These are phyloP conservation scores for Stagonosporopsis tanaceti DNA, from an alignment of 2,329 filamentous ascomycete genomes.

Conservation along the genomic window DNA sequence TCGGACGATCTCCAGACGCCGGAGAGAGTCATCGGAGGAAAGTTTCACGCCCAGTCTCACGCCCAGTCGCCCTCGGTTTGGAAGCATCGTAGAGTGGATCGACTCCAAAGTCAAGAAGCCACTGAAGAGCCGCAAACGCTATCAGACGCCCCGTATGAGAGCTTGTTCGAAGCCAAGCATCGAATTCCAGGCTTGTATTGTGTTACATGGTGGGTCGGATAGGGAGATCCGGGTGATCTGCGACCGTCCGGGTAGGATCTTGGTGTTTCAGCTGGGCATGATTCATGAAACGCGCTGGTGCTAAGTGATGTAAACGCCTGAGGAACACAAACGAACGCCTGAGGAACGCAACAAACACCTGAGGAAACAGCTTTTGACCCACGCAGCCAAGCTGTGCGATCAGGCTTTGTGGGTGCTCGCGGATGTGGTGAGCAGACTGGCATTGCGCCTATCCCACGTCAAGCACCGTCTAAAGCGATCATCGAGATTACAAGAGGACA, in stretches of 20 bases:
- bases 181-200: slow-evolving; percentile 9
- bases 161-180: slow-evolving; percentile 18
- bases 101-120: neutral
- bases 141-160: neutral
- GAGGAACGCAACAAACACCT: slow-evolving; percentile 9
- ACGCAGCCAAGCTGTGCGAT: neutral
- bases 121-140: neutral
- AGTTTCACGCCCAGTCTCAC: slow-evolving; percentile 20
- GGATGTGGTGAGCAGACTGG: too few species aligned
- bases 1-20: slow-evolving; percentile 7
- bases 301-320: slow-evolving; percentile 14
- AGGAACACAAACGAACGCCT: slow-evolving; percentile 13
- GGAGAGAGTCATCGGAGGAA: neutral
- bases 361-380: slow-evolving; percentile 13
- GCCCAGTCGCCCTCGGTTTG: slow-evolving; percentile 17
- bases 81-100: slow-evolving; percentile 7
- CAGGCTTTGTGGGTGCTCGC: neutral
- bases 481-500: neutral
- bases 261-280: slow-evolving; percentile 21
- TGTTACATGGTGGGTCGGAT: slow-evolving; percentile 13
- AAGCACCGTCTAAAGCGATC: neutral
- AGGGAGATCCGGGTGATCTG: slow-evolving; percentile 15
- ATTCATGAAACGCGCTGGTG: slow-evolving; percentile 11
- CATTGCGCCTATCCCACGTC: neutral
- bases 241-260: slow-evolving; percentile 17